Evolutionary conservation across 163 green algal species (phyloP).

Genomic region (Chlamydomonas reinhardtii): DNA sequence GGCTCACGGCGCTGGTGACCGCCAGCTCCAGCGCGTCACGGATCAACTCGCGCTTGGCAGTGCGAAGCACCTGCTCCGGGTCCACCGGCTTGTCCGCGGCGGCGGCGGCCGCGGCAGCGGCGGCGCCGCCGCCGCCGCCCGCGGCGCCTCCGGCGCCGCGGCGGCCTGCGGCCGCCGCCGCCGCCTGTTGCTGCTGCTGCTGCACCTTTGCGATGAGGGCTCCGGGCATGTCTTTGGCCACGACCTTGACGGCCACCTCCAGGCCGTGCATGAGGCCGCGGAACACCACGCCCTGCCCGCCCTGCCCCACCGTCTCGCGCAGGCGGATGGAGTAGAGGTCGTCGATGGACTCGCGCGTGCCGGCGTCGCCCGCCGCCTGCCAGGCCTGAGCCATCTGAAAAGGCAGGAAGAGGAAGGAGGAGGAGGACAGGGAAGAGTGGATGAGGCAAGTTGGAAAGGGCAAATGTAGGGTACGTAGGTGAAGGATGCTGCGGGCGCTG

Average conservation of each 20-base stretch:
- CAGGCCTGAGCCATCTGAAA: slow-evolving; percentile 31
- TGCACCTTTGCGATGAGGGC: slow-evolving; percentile 20
- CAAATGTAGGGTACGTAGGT: no score
- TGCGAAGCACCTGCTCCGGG: slow-evolving; percentile 17
- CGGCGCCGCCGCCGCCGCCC: neutral
- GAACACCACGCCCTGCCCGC: slow-evolving; percentile 48
- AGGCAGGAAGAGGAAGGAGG: neutral
- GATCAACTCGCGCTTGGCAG: slow-evolving; percentile 42
- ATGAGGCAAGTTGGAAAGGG: neutral
- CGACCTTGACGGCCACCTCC: slow-evolving; percentile 45
- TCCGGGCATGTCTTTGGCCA: slow-evolving; percentile 43
- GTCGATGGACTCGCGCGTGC: slow-evolving; percentile 38
- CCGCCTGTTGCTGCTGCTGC: slow-evolving; percentile 23
- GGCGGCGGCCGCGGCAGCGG: neutral
- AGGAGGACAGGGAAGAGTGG: neutral
- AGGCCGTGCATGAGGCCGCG: slow-evolving; percentile 31
- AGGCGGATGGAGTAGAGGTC: slow-evolving; percentile 47
- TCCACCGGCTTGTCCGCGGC: slow-evolving; percentile 1
- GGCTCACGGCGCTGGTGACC: slow-evolving; percentile 20
- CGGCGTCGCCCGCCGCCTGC: slow-evolving; percentile 17
- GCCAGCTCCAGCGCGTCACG: slow-evolving; percentile 44
- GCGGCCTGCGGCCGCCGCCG: neutral
- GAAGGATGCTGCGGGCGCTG: neutral
- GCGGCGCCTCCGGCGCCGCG: neutral
- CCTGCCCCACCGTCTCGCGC: slow-evolving; percentile 45